Percentiles rank a stretch among this genome's conserved stretches.
phyloP scores from a whole-genome alignment of 345 rosid genomes.

The Syzygium grande region DNA sequence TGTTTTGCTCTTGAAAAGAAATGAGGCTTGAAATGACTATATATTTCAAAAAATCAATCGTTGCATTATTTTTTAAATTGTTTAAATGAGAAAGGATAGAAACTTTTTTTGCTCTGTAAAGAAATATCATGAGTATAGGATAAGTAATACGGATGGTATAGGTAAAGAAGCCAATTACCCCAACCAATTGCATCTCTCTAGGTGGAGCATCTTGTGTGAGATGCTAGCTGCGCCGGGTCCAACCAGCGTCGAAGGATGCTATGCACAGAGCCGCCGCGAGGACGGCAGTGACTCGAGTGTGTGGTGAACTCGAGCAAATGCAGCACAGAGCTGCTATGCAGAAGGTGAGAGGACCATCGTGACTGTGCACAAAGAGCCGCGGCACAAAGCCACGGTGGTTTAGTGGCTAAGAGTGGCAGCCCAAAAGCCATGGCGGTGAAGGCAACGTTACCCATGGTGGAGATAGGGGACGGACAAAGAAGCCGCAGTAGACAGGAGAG shows the following conservation, averaged over 20 bases:
- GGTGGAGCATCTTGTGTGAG: neutral
- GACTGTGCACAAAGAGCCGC: neutral
- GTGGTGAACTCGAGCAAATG: neutral
- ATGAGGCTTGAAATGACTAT: neutral
- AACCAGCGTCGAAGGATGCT: too few species aligned
- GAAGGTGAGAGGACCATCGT: neutral
- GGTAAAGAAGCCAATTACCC: neutral
- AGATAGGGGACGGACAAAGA: neutral
- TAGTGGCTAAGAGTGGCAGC: neutral
- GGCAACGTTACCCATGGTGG: neutral
- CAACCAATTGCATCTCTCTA: neutral
- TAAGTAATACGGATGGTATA: neutral
- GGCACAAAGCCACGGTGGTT: neutral
- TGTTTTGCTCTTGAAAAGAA: neutral
- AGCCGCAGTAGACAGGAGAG: too few species aligned
- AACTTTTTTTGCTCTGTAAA: neutral
- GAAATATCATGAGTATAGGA: neutral
- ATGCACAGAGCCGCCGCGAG: neutral
- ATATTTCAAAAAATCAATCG: accelerated
- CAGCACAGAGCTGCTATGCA: neutral
- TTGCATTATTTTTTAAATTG: neutral
- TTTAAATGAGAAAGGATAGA: neutral
- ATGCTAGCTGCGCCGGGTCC: neutral
- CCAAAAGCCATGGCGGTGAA: neutral
- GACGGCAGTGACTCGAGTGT: neutral